Evolutionary conservation across 2,329 filamentous ascomycete genomes (phyloP).

Genomic region (Fusarium cyanostomum): DNA sequence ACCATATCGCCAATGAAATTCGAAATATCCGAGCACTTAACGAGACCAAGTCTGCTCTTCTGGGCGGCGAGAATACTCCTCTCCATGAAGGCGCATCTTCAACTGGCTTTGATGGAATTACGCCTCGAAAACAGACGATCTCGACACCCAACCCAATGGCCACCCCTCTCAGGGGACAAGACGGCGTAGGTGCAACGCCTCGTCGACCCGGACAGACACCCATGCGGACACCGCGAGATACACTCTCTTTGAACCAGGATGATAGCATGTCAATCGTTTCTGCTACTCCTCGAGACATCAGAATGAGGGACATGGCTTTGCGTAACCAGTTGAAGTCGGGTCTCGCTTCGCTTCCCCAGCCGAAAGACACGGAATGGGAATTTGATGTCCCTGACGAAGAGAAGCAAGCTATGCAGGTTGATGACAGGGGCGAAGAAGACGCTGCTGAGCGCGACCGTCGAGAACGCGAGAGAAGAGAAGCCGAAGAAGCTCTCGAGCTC

Average conservation of each 20-base stretch:
- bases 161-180: constrained; percentile 77
- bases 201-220: constrained; percentile 80
- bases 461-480: constrained; percentile 77
- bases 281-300: constrained; percentile 81
- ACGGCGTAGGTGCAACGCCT: constrained; percentile 74
- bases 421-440: constrained; percentile 64
- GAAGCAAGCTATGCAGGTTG: constrained; percentile 61
- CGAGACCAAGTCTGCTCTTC: constrained; percentile 89
- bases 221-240: constrained; percentile 87
- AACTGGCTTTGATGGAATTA: constrained; percentile 87
- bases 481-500: constrained; percentile 79
- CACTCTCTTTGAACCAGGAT: constrained; percentile 81
- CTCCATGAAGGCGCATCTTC: constrained; percentile 83
- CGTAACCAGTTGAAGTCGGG: constrained; percentile 75
- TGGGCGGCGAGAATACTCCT: constrained; percentile 94
- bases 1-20: constrained; percentile 96
- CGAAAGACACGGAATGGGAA: constrained; percentile 94
- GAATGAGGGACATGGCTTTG: constrained; percentile 73
- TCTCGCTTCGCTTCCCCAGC: constrained; percentile 86
- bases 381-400: constrained; percentile 89
- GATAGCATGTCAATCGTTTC: constrained; percentile 73
- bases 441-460: constrained; percentile 80
- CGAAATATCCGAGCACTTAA: constrained; percentile 91
- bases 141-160: constrained; percentile 97
- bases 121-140: constrained; percentile 80